These are phyloP conservation scores for Ensete ventricosum DNA, from an alignment of 176 grass and related monocot species.

Conservation along the genomic window DNA sequence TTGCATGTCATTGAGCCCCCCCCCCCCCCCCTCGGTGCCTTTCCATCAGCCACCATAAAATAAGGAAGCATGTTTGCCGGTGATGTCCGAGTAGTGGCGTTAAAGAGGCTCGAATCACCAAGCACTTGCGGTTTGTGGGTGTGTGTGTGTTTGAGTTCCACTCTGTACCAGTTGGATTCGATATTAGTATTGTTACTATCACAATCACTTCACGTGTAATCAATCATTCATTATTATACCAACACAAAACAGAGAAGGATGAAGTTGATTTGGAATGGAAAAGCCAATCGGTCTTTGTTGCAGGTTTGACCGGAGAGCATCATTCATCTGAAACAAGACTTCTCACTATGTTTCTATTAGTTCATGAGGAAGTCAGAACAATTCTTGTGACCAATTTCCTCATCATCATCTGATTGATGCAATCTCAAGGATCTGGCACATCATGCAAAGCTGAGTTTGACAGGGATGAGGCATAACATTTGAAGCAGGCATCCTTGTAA, in stretches of 20 bases:
- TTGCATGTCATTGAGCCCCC: neutral
- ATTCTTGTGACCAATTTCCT: too few species aligned
- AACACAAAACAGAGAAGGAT: neutral
- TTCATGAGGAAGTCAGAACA: too few species aligned
- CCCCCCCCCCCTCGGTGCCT: neutral
- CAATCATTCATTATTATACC: slow-evolving; percentile 25
- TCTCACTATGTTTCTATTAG: too few species aligned
- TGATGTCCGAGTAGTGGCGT: neutral
- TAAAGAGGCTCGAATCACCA: neutral
- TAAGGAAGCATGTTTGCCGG: slow-evolving; percentile 5
- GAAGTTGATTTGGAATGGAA: neutral
- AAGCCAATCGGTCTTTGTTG: neutral
- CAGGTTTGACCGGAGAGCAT: neutral
- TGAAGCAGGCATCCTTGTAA: neutral
- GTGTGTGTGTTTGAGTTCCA: neutral
- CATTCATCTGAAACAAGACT: neutral
- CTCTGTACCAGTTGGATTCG: neutral
- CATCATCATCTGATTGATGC: neutral
- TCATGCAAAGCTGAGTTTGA: neutral
- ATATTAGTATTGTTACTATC: slow-evolving; percentile 16
- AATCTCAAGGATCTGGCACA: neutral
- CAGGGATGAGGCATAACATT: neutral
- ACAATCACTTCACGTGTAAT: slow-evolving; percentile 28
- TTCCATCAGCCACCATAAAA: neutral
- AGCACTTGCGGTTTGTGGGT: neutral